Evolutionary conservation across 306 rosid species (phyloP).

Genomic region (Rosa lucieae): DNA sequence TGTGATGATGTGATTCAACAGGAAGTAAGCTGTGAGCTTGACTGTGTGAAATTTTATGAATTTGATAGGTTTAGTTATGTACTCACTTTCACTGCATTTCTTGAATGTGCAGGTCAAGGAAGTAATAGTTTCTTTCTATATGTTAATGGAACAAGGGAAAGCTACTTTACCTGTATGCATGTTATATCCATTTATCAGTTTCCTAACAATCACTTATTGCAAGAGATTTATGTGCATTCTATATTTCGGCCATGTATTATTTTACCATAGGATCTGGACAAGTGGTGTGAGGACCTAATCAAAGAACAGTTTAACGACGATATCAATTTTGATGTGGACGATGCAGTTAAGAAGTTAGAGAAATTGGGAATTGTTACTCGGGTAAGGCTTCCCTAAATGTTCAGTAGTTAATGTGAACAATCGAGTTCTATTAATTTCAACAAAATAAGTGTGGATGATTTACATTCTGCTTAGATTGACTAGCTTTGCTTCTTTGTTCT

Average conservation of each 20-base stretch:
- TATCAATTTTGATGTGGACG: constrained; percentile 93
- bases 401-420: not conserved
- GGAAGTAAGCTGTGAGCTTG: constrained; percentile 61
- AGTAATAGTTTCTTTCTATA: constrained; percentile 80
- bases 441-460: no score
- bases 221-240: not conserved
- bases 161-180: constrained; percentile 63
- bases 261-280: constrained; percentile 71
- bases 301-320: constrained; percentile 73
- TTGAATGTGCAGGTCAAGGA: constrained; percentile 77
- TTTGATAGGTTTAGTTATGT: not conserved
- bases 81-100: not conserved
- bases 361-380: constrained; percentile 78
- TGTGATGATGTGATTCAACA: constrained; percentile 99
- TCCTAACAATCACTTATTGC: not conserved
- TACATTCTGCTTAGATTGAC: not conserved
- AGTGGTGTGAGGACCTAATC: constrained; percentile 81
- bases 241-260: not conserved
- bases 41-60: not conserved
- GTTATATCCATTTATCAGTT: constrained; percentile 11
- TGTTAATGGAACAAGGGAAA: constrained; percentile 95
- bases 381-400: constrained; percentile 49
- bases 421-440: not conserved
- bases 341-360: constrained; percentile 81
- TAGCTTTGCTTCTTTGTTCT: not conserved